Evolutionary conservation across 345 rosid genomes (phyloP).

Genomic region (Syzygium aromaticum): DNA sequence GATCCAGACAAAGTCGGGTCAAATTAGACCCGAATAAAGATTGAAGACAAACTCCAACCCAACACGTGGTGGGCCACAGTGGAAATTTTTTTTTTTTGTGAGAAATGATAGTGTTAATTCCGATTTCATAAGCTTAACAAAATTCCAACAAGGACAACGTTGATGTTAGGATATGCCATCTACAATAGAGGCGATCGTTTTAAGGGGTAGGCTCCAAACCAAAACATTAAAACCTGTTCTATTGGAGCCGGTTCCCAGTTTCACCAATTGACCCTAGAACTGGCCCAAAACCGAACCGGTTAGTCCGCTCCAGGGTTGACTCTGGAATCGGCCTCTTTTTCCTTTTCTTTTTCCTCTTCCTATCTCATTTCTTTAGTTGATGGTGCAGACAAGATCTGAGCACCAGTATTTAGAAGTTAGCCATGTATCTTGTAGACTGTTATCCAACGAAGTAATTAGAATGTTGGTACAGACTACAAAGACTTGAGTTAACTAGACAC

Average conservation of each 20-base stretch:
- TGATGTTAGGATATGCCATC: background rate
- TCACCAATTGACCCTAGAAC: background rate
- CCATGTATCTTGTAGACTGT: too few relatives aligned
- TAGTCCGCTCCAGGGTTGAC: background rate
- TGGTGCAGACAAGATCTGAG: background rate
- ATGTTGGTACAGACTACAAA: too few relatives aligned
- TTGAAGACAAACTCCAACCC: background rate
- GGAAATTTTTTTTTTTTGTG: background rate
- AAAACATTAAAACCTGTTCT: background rate
- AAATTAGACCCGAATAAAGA: background rate
- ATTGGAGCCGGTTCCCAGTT: background rate
- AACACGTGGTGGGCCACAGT: background rate
- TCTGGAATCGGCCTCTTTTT: background rate
- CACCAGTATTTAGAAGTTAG: background rate
- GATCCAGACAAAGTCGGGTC: background rate
- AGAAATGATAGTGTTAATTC: background rate
- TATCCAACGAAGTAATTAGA: too few relatives aligned
- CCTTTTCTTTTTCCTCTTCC: background rate
- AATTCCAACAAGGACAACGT: background rate
- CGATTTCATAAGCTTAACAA: background rate
- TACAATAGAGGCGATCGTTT: background rate
- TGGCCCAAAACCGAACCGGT: background rate
- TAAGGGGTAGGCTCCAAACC: background rate
- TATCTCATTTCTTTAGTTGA: background rate
- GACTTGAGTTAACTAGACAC: too few relatives aligned